phyloP scores from a whole-genome alignment of 2,329 filamentous ascomycete species.

The Davidsoniella australis region DNA sequence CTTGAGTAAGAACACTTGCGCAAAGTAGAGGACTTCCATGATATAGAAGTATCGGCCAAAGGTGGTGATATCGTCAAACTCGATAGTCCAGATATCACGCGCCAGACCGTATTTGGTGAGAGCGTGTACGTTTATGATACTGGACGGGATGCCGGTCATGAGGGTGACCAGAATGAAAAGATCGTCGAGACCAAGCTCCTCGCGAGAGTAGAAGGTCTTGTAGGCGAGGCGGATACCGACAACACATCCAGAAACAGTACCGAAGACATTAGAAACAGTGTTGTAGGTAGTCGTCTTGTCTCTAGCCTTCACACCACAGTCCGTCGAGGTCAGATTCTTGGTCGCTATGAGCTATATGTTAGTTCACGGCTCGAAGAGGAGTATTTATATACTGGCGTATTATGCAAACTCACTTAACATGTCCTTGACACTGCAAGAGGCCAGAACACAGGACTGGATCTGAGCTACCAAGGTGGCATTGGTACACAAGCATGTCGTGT shows the following conservation, averaged over 20 bases:
- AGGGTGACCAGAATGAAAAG: conserved; percentile 19
- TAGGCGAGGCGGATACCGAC: conserved; percentile 23
- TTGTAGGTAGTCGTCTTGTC: conserved; percentile 20
- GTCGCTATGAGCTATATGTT: conserved; percentile 9
- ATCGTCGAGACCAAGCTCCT: conserved; percentile 22
- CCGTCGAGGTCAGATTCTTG: conserved; percentile 16
- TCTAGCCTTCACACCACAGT: conserved; percentile 16
- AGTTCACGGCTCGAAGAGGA: neutral
- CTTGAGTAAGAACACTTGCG: conserved; percentile 26
- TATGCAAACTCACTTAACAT: conserved; percentile 17
- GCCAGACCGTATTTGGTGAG: conserved; percentile 23
- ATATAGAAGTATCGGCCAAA: conserved; percentile 25
- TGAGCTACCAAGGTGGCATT: conserved; percentile 16
- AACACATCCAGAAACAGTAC: conserved; percentile 21
- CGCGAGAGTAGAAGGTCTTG: conserved; percentile 19
- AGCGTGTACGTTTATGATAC: conserved; percentile 18
- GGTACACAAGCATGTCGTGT: conserved; percentile 21
- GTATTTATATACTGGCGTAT: neutral
- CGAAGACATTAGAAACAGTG: conserved; percentile 18
- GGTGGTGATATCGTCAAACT: conserved; percentile 22
- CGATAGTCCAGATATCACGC: conserved; percentile 29
- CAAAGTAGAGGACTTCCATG: conserved; percentile 26
- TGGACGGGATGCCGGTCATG: conserved; percentile 17
- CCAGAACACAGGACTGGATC: conserved; percentile 18
- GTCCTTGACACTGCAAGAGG: conserved; percentile 19